Percentiles rank a stretch among this genome's conserved stretches.
Evolutionary conservation across 2,329 filamentous ascomycete species (phyloP).

Genomic region (Paracorniculantispora psalliotae): DNA sequence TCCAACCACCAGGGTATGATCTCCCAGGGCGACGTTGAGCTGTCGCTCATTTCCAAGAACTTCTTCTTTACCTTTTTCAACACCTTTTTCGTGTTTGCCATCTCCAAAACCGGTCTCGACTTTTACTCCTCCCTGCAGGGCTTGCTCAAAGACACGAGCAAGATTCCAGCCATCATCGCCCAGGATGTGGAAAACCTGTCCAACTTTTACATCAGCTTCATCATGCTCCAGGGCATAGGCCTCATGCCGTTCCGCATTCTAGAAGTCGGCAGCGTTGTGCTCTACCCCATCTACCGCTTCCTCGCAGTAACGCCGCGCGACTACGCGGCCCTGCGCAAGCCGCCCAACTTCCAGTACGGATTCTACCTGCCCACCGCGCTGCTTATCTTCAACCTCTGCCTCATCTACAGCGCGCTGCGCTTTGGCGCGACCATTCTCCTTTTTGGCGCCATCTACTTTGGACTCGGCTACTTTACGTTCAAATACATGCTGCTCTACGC

Average conservation of each 20-base stretch:
- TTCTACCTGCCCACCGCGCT: conserved; percentile 93
- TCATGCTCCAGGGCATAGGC: conserved; percentile 89
- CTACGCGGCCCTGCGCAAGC: conserved; percentile 73
- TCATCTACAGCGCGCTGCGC: conserved; percentile 86
- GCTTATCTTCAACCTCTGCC: conserved; percentile 88
- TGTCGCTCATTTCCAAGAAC: conserved; percentile 95
- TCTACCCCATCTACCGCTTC: conserved; percentile 77
- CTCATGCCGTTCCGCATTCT: conserved; percentile 88
- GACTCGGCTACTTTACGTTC: conserved; percentile 81
- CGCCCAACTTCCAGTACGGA: conserved; percentile 88
- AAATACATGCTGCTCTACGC: conserved; percentile 97
- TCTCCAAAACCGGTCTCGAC: conserved; percentile 75
- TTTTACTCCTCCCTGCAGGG: conserved; percentile 70
- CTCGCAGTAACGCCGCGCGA: conserved; percentile 85
- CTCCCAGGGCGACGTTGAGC: conserved; percentile 87
- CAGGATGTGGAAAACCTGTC: conserved; percentile 67
- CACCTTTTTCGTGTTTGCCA: conserved; percentile 90
- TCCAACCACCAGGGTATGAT: conserved; percentile 92
- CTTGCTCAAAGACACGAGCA: conserved; percentile 71
- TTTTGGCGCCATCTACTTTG: conserved; percentile 77
- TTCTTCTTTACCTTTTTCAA: conserved; percentile 99
- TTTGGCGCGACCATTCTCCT: conserved; percentile 76
- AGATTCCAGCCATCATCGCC: conserved; percentile 71
- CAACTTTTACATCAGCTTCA: conserved; percentile 87
- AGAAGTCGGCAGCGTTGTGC: conserved; percentile 77